Conservation (phyloP, 306 rosid species). For the Geum urbanum region DNA sequence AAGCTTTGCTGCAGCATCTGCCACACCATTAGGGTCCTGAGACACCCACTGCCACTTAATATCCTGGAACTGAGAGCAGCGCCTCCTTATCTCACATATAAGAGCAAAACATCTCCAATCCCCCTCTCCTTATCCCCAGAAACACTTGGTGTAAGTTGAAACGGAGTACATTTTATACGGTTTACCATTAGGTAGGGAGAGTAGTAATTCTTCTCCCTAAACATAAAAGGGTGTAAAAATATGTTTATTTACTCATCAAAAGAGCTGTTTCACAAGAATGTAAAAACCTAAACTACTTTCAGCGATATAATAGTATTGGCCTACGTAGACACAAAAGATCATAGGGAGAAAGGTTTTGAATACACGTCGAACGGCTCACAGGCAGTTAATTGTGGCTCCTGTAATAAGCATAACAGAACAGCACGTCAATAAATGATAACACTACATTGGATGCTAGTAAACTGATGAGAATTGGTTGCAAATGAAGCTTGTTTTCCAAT, state of each 20-base stretch:
- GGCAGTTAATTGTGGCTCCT: conserved; percentile 93
- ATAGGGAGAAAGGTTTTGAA: conserved; percentile 65
- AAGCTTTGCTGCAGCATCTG: no score
- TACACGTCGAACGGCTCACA: conserved; percentile 75
- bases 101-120: no score
- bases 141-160: not conserved
- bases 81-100: no score
- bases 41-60: no score
- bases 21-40: no score
- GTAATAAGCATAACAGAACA: conserved; percentile 31
- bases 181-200: not conserved
- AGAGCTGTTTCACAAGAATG: not conserved
- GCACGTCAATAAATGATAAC: conserved; percentile 13
- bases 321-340: conserved; percentile 17
- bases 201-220: not conserved
- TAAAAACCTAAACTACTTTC: not conserved
- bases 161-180: not conserved
- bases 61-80: no score
- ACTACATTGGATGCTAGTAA: not conserved
- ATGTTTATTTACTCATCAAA: conserved; percentile 6
- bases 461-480: not conserved
- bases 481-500: not conserved
- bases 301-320: not conserved
- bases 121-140: no score
- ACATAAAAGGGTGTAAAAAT: not conserved